Percentiles rank a stretch among this genome's conserved stretches.
Conservation (phyloP, 768 basidiomycete genomes). For the Russula dissimulans region DNA sequence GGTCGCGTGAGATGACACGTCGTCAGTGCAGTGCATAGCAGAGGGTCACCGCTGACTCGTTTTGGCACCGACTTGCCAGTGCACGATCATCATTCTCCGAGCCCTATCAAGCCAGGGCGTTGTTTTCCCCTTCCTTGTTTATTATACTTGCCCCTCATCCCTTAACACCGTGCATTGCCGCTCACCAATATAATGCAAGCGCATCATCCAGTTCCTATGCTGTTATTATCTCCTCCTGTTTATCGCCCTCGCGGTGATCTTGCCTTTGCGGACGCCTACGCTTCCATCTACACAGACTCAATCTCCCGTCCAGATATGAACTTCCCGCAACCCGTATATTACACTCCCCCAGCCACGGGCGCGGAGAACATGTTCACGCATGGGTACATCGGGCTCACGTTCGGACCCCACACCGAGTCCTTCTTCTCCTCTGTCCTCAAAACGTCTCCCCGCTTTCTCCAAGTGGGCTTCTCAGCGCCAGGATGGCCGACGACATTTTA, state of each 20-base stretch:
- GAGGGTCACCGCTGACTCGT: not conserved
- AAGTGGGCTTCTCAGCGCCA: slow-evolving; percentile 11
- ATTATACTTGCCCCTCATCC: not conserved
- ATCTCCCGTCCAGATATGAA: not conserved
- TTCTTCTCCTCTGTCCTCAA: slow-evolving; percentile 9
- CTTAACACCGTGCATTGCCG: not conserved
- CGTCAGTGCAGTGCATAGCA: not conserved
- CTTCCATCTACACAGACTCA: not conserved
- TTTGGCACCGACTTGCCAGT: not conserved
- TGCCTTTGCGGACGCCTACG: not conserved
- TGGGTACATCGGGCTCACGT: slow-evolving; percentile 11
- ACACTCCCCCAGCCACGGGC: not conserved
- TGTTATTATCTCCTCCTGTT: not conserved
- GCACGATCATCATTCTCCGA: slow-evolving; percentile 3
- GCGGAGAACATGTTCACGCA: slow-evolving; percentile 9
- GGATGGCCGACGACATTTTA: slow-evolving; percentile 14
- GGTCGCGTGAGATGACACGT: not conserved
- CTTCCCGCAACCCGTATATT: not conserved
- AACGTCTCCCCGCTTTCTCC: slow-evolving; percentile 2
- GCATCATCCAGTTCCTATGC: not conserved
- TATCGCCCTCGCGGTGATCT: not conserved
- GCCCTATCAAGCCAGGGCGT: not conserved
- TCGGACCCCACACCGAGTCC: slow-evolving; percentile 4
- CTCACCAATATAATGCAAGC: not conserved
- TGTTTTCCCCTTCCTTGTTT: not conserved